These are phyloP conservation scores for Excoecaria cochinchinensis DNA, from an alignment of 345 rosid species.

Conservation along the genomic window DNA sequence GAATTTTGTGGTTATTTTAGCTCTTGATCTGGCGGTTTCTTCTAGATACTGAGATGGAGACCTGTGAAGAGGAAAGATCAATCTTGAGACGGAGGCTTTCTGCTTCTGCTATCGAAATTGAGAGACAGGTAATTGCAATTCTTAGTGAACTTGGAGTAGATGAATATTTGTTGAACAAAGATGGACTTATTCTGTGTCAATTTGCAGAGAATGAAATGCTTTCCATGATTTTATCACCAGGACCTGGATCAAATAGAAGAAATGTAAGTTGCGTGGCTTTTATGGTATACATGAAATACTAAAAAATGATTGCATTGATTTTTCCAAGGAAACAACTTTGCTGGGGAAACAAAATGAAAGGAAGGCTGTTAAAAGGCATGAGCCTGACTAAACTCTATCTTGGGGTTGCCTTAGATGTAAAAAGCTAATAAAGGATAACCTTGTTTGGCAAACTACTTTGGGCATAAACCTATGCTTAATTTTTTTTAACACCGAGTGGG, in stretches of 20 bases:
- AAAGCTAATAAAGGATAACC: neutral
- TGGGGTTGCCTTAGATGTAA: neutral
- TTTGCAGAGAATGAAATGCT: constrained; percentile 94
- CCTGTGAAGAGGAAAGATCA: constrained; percentile 64
- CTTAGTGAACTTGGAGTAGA: neutral
- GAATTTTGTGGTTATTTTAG: neutral
- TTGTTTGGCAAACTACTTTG: neutral
- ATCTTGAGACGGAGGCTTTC: constrained; percentile 67
- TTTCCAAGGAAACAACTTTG: neutral
- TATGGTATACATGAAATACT: constrained; percentile 1
- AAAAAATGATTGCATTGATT: neutral
- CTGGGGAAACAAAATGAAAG: neutral
- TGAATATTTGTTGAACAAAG: neutral
- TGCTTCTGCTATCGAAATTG: constrained; percentile 81
- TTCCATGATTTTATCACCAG: constrained; percentile 51
- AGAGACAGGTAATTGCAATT: constrained; percentile 69
- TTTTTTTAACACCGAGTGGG: neutral
- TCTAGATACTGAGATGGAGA: constrained; percentile 71
- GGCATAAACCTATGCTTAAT: neutral
- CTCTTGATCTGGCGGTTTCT: constrained; percentile 19
- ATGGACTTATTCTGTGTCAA: constrained; percentile 25
- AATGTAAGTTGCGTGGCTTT: constrained; percentile 11
- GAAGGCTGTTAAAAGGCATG: neutral
- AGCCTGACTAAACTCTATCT: neutral
- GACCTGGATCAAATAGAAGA: constrained; percentile 10